Base-by-base conservation (phyloP, 345 rosid species). In the Camelina hispida region DNA sequence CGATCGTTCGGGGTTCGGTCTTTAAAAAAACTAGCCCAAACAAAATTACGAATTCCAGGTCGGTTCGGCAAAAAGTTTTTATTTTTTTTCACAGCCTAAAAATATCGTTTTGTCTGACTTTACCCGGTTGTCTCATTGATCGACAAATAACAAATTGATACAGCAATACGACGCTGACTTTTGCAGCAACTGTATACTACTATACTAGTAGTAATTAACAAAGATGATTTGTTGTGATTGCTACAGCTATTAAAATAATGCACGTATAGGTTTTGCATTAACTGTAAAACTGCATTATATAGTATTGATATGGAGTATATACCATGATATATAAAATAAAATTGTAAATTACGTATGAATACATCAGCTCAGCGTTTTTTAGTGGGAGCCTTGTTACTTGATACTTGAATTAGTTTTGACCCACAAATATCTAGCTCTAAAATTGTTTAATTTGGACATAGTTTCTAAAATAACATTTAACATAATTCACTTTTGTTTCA, bases 371-470 rank as follows among this genome's bases (percentile, higher is more conserved):
- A 35, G 5, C 8, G n/a, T 70, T 70, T 58, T 38, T 38, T 38
- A 59, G 74, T 32, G 66, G 74, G 34, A 47, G 34, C 58, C 74
- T 70, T 70, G 58, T 71, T 28, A 28, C 30, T 28, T 28, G 30
- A 28, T 47, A 3, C 57, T 35, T 71, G 58, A 3, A 38, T 9
- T 38, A 38, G 12, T 38, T 38, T 38, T 9, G 42, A 38, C 12
- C 57, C n/a, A 2, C 9, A 9, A 35, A 30, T 25, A 56, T 69
- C 28, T 28, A 28, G 30, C 30, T 28, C 30, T 28, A 28, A 28
- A 28, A 28, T 28, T 28, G 30, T 28, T 28, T 28, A 28, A 28
- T 4, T 28, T 4, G 30, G 30, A 28, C 30, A 28, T 28, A 28
- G 30, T 28, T 28, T 28, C 5, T 28, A 28, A 28, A 3, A 28